Base-by-base conservation (phyloP, 1,139 yeast genomes). In the Diutina mesorugosa region DNA sequence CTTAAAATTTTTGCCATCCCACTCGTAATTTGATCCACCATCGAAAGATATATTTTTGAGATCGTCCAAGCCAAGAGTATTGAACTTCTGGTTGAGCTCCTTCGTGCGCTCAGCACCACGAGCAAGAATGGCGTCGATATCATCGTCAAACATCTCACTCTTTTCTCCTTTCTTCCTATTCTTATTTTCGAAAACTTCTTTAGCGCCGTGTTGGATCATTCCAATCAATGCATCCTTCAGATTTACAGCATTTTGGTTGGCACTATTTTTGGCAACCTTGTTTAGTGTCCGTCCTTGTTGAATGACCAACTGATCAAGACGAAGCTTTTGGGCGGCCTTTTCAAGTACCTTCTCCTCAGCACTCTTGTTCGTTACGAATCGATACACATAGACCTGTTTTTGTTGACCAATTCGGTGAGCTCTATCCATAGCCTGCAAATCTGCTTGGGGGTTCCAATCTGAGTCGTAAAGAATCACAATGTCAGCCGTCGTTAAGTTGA, bases 181-280 rank as follows among this genome's bases (percentile, higher is more conserved):
- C 46, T 74, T 69, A 32, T 77, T 71, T 59, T 84, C 85, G 66
- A 93, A 87, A 6, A 93, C 95, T 58, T 85, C 84, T 63, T 88
- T 86, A 1, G 98, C 99, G 61, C 99, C 99, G 67, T 89, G 97
- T 67, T 93, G 97, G 69, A 93, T 93, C 98, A 93, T 93, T 54
- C 87, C 87, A 26, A 93, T 77, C 63, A 93, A 78, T 64, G 93
- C 98, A 63, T 90, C 97, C 65, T 90, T 89, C 9, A 83, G 72
- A 59, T 78, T 82, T n/a, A 38, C 21, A 6, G 32, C 18, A n/a
- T 32, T 38, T 18, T 32, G 53, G 26, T 32, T 50, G 30, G 53
- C 35, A 30, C 41, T 30, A 14, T 50, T 50, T 18, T 50, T 29
- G 35, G 53, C 53, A 21, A 50, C 45, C 45, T 50, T 50, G 30